These are phyloP conservation scores for Francoa sonchifolia DNA, from an alignment of 441 rosid species.

Conservation along the genomic window DNA sequence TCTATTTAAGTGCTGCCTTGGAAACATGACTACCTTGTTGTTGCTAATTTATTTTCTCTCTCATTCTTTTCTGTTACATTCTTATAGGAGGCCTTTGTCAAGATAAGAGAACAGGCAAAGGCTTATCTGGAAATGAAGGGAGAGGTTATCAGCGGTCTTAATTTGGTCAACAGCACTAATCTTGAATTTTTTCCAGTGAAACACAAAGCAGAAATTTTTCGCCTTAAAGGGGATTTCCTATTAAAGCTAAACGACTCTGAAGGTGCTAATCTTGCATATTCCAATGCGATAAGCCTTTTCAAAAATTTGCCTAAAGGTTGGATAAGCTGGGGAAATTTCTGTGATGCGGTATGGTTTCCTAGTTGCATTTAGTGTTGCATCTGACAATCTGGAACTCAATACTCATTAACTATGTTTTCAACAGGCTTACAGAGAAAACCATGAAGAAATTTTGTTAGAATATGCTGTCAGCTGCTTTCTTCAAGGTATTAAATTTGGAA, in stretches of 20 bases:
- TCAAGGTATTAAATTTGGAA: constrained; percentile 95
- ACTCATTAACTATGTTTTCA: constrained; percentile 17
- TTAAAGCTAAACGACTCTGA: constrained; percentile 70
- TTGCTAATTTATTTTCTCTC: background rate
- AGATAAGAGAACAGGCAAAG: constrained; percentile 95
- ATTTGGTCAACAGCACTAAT: constrained; percentile 78
- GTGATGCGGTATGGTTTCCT: constrained; percentile 66
- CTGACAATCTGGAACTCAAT: constrained; percentile 8
- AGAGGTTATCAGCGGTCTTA: constrained; percentile 75
- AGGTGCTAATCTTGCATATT: constrained; percentile 74
- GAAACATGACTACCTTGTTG: background rate
- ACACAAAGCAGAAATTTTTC: constrained; percentile 79
- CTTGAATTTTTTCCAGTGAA: constrained; percentile 80
- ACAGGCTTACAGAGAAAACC: constrained; percentile 80
- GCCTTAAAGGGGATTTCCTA: constrained; percentile 80
- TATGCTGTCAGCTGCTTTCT: constrained; percentile 97
- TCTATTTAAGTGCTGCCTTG: too few species aligned
- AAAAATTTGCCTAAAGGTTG: constrained; percentile 94
- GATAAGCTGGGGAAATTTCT: constrained; percentile 99
- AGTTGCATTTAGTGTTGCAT: constrained; percentile 11
- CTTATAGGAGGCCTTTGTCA: constrained; percentile 91
- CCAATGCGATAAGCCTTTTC: constrained; percentile 76
- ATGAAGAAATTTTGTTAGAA: constrained; percentile 94
- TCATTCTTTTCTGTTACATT: constrained; percentile 16
- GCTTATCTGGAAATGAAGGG: constrained; percentile 82